These are phyloP conservation scores for Leccinum sublutescens DNA, from an alignment of 768 basidiomycete species.

Conservation along the genomic window DNA sequence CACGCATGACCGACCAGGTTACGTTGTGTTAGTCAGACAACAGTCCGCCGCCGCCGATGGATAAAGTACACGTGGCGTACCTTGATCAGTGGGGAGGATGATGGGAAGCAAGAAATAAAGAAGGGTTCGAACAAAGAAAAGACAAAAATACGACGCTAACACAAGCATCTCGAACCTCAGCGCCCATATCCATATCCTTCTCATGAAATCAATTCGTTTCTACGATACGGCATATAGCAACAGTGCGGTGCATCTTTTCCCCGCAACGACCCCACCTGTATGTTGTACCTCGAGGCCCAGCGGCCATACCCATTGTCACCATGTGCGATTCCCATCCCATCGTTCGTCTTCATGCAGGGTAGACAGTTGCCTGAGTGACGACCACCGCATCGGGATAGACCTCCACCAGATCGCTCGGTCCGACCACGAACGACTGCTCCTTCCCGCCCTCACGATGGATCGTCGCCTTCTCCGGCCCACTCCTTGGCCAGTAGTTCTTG, in stretches of 20 bases:
- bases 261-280: not conserved
- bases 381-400: conserved; percentile 12
- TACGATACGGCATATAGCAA: not conserved
- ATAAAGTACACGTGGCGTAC: not conserved
- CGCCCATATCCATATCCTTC: too few species aligned
- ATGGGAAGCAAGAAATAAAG: not conserved
- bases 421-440: conserved; percentile 7
- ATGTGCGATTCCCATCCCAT: not conserved
- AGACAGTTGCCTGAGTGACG: conserved; percentile 8
- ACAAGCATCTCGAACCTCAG: not conserved
- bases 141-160: not conserved
- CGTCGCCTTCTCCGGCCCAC: conserved; percentile 8
- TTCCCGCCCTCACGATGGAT: conserved; percentile 6
- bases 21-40: not conserved
- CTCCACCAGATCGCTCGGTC: conserved; percentile 15
- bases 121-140: not conserved
- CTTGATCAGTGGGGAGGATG: not conserved
- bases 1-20: not conserved
- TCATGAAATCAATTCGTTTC: not conserved
- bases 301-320: not conserved
- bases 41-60: not conserved
- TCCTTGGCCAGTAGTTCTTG: conserved; percentile 12
- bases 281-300: not conserved
- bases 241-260: not conserved
- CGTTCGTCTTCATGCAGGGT: not conserved